Conservation (phyloP, 768 basidiomycete species). For the Agaricus subrufescens region DNA sequence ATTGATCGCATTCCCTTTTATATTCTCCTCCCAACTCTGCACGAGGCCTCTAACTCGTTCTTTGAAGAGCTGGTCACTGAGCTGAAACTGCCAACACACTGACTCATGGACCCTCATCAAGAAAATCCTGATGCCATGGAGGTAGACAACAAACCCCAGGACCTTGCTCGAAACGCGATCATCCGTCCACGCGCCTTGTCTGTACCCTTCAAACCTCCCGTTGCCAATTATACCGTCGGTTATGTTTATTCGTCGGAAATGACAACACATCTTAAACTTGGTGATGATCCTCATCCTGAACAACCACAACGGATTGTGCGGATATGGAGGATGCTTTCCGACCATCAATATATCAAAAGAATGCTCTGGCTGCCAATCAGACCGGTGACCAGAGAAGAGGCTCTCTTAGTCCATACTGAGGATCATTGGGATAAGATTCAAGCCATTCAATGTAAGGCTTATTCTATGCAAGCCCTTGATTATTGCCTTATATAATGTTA, state of each 20-base stretch:
- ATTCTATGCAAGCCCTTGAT: neutral
- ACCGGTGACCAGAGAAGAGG: constrained; percentile 71
- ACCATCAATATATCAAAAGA: constrained; percentile 50
- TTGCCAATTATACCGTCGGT: constrained; percentile 53
- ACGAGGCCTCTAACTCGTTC: neutral
- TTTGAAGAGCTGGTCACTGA: neutral
- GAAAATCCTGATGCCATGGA: constrained; percentile 13
- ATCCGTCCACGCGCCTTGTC: constrained; percentile 36
- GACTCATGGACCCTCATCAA: neutral
- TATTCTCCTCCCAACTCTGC: neutral
- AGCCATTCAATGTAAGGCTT: constrained; percentile 69
- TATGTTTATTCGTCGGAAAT: constrained; percentile 86
- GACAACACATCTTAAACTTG: constrained; percentile 75
- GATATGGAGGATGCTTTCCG: constrained; percentile 67
- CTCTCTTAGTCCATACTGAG: constrained; percentile 83
- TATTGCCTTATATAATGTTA: neutral
- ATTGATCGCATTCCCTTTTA: constrained; percentile 10
- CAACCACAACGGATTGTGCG: constrained; percentile 83
- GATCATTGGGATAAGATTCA: constrained; percentile 91
- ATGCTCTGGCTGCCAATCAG: constrained; percentile 82
- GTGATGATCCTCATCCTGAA: constrained; percentile 37
- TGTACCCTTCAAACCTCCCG: constrained; percentile 28
- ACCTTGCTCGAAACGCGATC: neutral
- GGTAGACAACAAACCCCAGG: constrained; percentile 5
- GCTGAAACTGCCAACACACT: neutral